Percentiles rank a stretch among this genome's conserved stretches.
Evolutionary conservation across 108 stramenopile species (phyloP).

Genomic region (Fistulifera pelliculosa): DNA sequence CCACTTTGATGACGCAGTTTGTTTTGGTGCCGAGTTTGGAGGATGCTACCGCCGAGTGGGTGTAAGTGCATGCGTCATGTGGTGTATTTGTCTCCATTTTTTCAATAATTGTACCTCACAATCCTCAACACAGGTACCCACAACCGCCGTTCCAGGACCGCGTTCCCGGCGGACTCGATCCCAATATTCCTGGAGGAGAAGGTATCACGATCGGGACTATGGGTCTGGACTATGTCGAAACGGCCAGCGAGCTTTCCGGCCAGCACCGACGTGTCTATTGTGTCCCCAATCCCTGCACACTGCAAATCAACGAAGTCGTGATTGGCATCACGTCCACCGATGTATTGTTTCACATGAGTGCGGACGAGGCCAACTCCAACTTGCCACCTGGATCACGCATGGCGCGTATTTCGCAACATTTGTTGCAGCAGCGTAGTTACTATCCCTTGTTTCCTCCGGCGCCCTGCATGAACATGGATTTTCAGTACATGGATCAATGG

Average conservation of each 20-base stretch:
- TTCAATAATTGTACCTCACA: background rate
- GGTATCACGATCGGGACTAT: conserved; percentile 40
- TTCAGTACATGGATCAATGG: conserved; percentile 62
- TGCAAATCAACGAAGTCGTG: conserved; percentile 80
- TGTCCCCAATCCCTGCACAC: conserved; percentile 83
- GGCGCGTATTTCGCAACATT: conserved; percentile 79
- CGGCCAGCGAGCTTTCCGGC: conserved; percentile 15
- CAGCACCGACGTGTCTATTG: conserved; percentile 59
- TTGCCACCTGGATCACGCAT: conserved; percentile 58
- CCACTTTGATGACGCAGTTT: conserved; percentile 71
- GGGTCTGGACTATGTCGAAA: conserved; percentile 34
- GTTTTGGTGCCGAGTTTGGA: conserved; percentile 90
- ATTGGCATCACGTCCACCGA: conserved; percentile 87
- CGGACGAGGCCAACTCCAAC: conserved; percentile 75
- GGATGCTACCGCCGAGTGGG: conserved; percentile 87
- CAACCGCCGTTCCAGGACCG: conserved; percentile 77
- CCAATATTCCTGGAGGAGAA: conserved; percentile 21
- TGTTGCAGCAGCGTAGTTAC: conserved; percentile 88
- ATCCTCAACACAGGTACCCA: conserved; percentile 26
- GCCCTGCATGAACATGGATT: conserved; percentile 67
- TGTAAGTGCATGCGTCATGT: conserved; percentile 42
- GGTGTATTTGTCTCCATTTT: background rate
- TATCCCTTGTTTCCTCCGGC: conserved; percentile 89
- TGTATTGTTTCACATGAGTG: conserved; percentile 73
- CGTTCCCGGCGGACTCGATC: conserved; percentile 22